Evolutionary conservation across 2,329 filamentous ascomycete genomes (phyloP).

Genomic region (Diaporthe amygdali): DNA sequence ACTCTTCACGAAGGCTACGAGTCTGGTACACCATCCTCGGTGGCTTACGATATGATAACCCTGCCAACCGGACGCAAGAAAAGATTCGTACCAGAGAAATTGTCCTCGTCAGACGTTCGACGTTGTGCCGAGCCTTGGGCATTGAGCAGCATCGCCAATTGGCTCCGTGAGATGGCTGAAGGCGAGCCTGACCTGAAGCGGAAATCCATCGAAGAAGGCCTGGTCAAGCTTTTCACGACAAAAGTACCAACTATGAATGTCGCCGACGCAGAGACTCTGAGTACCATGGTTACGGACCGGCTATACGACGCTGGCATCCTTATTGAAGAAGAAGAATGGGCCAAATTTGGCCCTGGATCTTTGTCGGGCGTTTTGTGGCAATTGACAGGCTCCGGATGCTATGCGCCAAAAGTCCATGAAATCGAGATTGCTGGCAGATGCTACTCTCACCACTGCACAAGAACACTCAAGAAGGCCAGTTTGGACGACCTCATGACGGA

Average conservation of each 20-base stretch:
- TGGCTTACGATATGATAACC: constrained; percentile 82
- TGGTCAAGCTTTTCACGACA: constrained; percentile 87
- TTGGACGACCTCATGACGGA: constrained; percentile 75
- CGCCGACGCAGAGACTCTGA: constrained; percentile 89
- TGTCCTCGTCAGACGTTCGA: constrained; percentile 80
- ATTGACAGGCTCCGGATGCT: constrained; percentile 89
- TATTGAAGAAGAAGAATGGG: constrained; percentile 93
- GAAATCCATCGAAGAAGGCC: constrained; percentile 83
- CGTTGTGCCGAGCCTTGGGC: constrained; percentile 93
- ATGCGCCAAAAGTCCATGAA: constrained; percentile 83
- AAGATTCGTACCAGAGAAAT: constrained; percentile 84
- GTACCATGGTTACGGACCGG: constrained; percentile 74
- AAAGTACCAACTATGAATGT: constrained; percentile 99
- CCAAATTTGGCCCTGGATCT: constrained; percentile 82
- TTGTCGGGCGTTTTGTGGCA: constrained; percentile 94
- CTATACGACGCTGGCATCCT: constrained; percentile 83
- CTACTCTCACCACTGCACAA: constrained; percentile 92
- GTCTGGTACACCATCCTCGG: constrained; percentile 53
- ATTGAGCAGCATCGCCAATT: constrained; percentile 82
- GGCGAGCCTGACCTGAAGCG: constrained; percentile 88
- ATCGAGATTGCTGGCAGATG: constrained; percentile 75
- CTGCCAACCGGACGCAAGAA: constrained; percentile 79
- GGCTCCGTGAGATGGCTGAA: constrained; percentile 89
- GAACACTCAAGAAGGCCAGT: constrained; percentile 94
- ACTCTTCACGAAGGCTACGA: constrained; percentile 63